Conservation (phyloP, 805 yeast species). For the Saturnispora mendoncae region DNA sequence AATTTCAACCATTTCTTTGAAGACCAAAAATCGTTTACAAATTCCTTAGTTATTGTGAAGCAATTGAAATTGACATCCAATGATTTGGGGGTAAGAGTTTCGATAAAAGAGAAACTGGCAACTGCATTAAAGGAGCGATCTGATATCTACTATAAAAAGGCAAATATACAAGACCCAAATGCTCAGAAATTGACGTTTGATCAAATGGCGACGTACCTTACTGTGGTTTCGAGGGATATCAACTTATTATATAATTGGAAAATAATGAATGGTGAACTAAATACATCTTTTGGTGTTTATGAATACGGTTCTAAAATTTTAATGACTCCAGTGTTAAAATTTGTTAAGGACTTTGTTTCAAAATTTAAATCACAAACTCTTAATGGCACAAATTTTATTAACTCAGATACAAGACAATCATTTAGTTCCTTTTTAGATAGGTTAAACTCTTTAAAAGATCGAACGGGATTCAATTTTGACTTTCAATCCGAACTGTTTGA, state of each 20-base stretch:
- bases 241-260: conserved; percentile 23
- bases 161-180: neutral
- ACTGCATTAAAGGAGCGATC: conserved; percentile 11
- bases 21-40: conserved; percentile 18
- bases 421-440: conserved; percentile 15
- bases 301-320: conserved; percentile 16
- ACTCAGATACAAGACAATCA: conserved; percentile 4
- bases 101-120: conserved; percentile 13
- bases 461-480: conserved; percentile 18
- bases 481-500: conserved; percentile 22
- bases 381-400: neutral
- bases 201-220: conserved; percentile 15
- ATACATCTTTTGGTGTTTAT: conserved; percentile 16
- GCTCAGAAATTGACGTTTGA: conserved; percentile 11
- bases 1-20: conserved; percentile 17
- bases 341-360: conserved; percentile 17
- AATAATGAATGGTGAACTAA: conserved; percentile 17
- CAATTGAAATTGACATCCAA: conserved; percentile 15
- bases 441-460: conserved; percentile 14
- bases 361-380: conserved; percentile 5
- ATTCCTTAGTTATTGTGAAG: conserved; percentile 17
- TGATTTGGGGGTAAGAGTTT: conserved; percentile 6
- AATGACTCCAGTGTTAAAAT: conserved; percentile 16
- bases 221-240: conserved; percentile 19
- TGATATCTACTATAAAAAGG: conserved; percentile 10